Evolutionary conservation across 441 rosid species (phyloP).

Genomic region (Manihot esculenta): DNA sequence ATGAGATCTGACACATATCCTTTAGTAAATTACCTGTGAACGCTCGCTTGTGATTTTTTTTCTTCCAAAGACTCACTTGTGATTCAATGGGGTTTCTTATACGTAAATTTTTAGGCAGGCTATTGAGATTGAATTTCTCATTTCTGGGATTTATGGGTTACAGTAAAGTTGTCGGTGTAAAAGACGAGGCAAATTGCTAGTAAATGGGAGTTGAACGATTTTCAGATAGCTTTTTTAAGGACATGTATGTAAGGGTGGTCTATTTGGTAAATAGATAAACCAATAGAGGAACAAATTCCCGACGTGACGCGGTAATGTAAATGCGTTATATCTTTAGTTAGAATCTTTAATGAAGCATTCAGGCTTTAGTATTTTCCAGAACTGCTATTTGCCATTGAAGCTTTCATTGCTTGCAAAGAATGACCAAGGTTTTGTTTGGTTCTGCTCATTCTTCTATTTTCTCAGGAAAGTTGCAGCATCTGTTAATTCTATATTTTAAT

Average conservation of each 20-base stretch:
- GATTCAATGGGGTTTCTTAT: background rate
- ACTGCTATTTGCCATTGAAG: background rate
- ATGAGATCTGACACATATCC: slow-evolving; percentile 27
- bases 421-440: background rate
- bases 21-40: background rate
- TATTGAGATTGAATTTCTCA: background rate
- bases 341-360: slow-evolving; percentile 3
- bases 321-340: background rate
- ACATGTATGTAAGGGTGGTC: background rate
- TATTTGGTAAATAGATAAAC: background rate
- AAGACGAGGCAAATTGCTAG: background rate
- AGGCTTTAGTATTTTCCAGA: background rate
- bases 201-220: background rate
- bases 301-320: background rate
- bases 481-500: too few species aligned
- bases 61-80: too few species aligned
- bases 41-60: slow-evolving; percentile 14
- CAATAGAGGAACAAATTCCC: background rate
- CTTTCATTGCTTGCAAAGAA: background rate
- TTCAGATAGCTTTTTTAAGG: background rate
- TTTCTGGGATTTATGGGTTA: background rate
- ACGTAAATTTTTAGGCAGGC: background rate
- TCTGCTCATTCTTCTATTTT: too few species aligned
- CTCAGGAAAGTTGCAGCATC: too few species aligned
- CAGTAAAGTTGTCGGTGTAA: background rate